Conservation (phyloP, 208 protist genomes). For the Acanthamoeba royreba region DNA sequence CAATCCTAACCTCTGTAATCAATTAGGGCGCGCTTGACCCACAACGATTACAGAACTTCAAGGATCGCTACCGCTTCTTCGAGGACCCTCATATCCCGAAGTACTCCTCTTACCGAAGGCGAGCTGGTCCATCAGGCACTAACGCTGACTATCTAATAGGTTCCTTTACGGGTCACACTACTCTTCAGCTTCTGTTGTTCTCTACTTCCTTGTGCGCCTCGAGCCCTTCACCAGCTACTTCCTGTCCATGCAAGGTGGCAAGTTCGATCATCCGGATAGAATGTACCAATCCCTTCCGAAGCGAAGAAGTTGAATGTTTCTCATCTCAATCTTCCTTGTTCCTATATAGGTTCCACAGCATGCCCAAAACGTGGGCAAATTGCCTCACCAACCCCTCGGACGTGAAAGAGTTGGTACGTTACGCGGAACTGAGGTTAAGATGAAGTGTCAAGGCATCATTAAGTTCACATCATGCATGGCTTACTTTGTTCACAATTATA, state of each 20-base stretch:
- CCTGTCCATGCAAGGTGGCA: conserved; percentile 71
- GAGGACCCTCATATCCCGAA: conserved; percentile 45
- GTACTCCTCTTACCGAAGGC: not conserved
- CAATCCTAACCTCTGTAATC: not conserved
- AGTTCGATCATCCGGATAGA: conserved; percentile 41
- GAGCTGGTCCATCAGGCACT: not conserved
- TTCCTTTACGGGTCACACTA: conserved; percentile 99
- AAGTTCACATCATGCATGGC: not conserved
- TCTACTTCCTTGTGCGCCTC: conserved; percentile 96
- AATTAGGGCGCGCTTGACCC: not conserved
- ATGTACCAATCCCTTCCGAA: conserved; percentile 59
- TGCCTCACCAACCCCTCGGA: conserved; percentile 83
- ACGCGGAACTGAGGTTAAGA: conserved; percentile 62
- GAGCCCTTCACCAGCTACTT: conserved; percentile 96
- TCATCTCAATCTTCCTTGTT: not conserved
- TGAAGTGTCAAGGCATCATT: not conserved
- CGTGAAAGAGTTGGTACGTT: conserved; percentile 80
- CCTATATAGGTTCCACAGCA: conserved; percentile 92
- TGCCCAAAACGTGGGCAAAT: conserved; percentile 84
- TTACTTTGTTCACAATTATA: not conserved
- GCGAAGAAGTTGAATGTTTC: not conserved
- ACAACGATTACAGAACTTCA: not conserved
- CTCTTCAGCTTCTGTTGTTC: conserved; percentile 91
- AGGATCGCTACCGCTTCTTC: not conserved
- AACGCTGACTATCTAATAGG: conserved; percentile 62